These are phyloP conservation scores for Phytophthora lateralis DNA, from an alignment of 352 stramenopile species.

Conservation along the genomic window DNA sequence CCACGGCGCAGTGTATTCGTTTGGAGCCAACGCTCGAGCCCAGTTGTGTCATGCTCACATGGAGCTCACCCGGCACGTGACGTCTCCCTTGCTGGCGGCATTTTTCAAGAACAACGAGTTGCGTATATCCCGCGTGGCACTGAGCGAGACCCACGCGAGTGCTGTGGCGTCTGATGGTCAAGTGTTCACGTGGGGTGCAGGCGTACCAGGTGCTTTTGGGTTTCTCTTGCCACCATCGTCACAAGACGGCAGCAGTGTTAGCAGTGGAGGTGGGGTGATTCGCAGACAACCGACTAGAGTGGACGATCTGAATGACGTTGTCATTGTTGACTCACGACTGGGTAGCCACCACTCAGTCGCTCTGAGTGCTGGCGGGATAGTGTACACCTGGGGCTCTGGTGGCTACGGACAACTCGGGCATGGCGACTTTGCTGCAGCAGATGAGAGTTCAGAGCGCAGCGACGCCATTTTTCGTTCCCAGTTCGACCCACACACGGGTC, in stretches of 20 bases:
- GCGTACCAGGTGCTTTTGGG: constrained; percentile 68
- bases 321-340: constrained; percentile 49
- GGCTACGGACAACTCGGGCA: constrained; percentile 77
- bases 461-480: constrained; percentile 69
- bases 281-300: constrained; percentile 54
- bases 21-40: constrained; percentile 59
- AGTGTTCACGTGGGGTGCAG: constrained; percentile 75
- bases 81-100: constrained; percentile 46
- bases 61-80: constrained; percentile 43
- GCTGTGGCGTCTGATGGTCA: constrained; percentile 69
- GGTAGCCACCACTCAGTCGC: constrained; percentile 77
- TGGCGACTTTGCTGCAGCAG: constrained; percentile 51
- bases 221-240: constrained; percentile 42
- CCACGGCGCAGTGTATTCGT: constrained; percentile 75
- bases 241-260: constrained; percentile 19
- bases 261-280: constrained; percentile 18
- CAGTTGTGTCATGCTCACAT: constrained; percentile 58
- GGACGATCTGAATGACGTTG: constrained; percentile 69
- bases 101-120: constrained; percentile 83
- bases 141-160: constrained; percentile 63
- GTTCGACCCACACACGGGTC: constrained; percentile 70
- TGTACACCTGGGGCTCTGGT: constrained; percentile 79
- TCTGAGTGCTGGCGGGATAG: constrained; percentile 51
- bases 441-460: constrained; percentile 21
- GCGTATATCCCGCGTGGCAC: constrained; percentile 47